phyloP scores from a whole-genome alignment of 441 rosid species.

The Dalechampia spathulata region DNA sequence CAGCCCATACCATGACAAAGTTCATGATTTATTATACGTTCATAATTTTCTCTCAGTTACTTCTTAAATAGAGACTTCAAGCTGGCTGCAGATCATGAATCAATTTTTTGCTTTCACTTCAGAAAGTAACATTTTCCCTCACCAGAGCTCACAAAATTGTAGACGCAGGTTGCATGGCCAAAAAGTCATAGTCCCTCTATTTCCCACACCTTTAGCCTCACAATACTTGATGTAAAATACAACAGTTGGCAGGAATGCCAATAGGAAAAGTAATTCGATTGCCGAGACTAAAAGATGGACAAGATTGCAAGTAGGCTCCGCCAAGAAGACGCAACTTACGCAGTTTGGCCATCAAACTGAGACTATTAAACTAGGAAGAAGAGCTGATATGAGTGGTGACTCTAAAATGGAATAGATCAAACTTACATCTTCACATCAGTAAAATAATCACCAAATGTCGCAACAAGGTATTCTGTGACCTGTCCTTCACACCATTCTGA shows the following conservation, averaged over 20 bases:
- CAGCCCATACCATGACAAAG: neutral
- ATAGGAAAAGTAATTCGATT: neutral
- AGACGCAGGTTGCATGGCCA: neutral
- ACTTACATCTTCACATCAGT: slow-evolving; percentile 95
- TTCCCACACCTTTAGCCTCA: neutral
- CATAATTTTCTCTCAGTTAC: neutral
- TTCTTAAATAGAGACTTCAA: no score
- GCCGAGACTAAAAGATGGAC: neutral
- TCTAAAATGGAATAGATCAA: slow-evolving; percentile 13
- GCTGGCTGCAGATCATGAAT: neutral
- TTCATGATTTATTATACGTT: neutral
- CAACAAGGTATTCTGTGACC: slow-evolving; percentile 91
- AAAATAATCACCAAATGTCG: slow-evolving; percentile 94
- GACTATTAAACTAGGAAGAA: neutral
- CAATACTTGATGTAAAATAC: neutral
- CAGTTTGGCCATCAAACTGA: neutral
- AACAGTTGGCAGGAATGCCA: neutral
- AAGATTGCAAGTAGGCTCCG: neutral
- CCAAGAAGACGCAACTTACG: neutral
- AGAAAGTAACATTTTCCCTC: neutral
- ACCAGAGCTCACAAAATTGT: neutral
- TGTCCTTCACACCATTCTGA: slow-evolving; percentile 97
- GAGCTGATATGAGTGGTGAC: neutral
- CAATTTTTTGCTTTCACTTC: neutral
- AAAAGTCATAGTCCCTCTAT: neutral